Percentiles rank a stretch among this genome's conserved stretches.
phyloP scores from a whole-genome alignment of 2,329 filamentous ascomycete species.

The Verticillium nubilum region DNA sequence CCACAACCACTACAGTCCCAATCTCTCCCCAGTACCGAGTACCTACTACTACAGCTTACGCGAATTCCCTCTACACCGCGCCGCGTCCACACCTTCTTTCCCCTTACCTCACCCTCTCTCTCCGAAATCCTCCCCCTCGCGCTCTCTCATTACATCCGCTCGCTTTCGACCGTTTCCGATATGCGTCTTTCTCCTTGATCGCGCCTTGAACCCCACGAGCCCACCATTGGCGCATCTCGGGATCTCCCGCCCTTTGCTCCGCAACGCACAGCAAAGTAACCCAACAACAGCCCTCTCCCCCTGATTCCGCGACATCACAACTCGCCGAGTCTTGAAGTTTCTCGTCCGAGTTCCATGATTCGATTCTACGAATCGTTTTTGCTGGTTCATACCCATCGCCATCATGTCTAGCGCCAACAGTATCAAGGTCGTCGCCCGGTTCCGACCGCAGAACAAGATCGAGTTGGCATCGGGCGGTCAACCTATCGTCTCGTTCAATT shows the following conservation, averaged over 20 bases:
- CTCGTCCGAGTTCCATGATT: not conserved
- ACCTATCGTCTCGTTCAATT: conserved; percentile 84
- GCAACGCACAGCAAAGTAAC: not conserved
- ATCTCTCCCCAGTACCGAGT: not conserved
- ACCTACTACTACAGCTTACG: not conserved
- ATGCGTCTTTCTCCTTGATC: conserved; percentile 1
- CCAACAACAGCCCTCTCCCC: not conserved
- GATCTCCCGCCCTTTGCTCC: not conserved
- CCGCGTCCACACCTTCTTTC: not conserved
- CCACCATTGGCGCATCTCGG: not conserved
- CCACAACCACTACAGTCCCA: not conserved
- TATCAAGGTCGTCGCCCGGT: conserved; percentile 92
- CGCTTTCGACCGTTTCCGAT: not conserved
- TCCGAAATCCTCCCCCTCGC: not conserved
- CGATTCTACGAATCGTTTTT: not conserved
- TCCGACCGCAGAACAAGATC: conserved; percentile 93
- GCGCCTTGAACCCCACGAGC: not conserved
- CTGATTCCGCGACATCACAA: not conserved
- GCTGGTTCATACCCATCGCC: conserved; percentile 18
- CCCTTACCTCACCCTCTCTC: not conserved
- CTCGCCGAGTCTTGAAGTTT: not conserved
- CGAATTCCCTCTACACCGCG: not conserved
- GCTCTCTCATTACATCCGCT: not conserved
- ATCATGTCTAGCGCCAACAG: conserved; percentile 56
- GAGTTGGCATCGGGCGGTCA: conserved; percentile 87